Evolutionary conservation across 2,329 filamentous ascomycete species (phyloP).

Genomic region (Bipolaris zeicola): DNA sequence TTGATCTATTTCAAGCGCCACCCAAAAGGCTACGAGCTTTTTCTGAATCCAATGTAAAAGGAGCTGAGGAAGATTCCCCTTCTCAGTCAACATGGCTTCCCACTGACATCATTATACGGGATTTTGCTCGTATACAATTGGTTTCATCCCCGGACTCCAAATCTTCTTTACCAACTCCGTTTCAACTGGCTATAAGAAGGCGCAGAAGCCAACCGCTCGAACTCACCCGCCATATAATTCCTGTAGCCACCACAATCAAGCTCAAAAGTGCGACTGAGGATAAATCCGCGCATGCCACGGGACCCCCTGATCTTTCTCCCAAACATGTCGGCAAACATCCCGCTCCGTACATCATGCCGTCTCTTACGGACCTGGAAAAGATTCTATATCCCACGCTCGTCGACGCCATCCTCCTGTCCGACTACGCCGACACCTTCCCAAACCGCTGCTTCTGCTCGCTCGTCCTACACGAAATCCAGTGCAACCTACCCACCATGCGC

Average conservation of each 20-base stretch:
- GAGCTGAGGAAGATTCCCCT: background rate
- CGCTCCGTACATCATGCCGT: background rate
- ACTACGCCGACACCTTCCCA: background rate
- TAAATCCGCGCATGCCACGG: background rate
- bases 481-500: background rate
- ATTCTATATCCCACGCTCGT: background rate
- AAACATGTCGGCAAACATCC: background rate
- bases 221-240: too few species aligned
- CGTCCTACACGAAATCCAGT: background rate
- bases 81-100: background rate
- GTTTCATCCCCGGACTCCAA: background rate
- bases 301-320: background rate
- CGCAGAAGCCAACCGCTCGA: background rate
- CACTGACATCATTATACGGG: background rate
- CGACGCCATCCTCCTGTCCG: background rate
- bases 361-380: background rate
- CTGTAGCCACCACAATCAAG: background rate
- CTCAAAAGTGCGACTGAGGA: background rate
- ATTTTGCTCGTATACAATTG: background rate
- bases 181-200: background rate
- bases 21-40: background rate
- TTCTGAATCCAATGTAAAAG: background rate
- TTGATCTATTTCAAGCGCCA: background rate
- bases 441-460: slow-evolving; percentile 8
- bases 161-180: background rate